phyloP scores from a whole-genome alignment of 2,329 filamentous ascomycete genomes.

The Diaporthe aspalathi region DNA sequence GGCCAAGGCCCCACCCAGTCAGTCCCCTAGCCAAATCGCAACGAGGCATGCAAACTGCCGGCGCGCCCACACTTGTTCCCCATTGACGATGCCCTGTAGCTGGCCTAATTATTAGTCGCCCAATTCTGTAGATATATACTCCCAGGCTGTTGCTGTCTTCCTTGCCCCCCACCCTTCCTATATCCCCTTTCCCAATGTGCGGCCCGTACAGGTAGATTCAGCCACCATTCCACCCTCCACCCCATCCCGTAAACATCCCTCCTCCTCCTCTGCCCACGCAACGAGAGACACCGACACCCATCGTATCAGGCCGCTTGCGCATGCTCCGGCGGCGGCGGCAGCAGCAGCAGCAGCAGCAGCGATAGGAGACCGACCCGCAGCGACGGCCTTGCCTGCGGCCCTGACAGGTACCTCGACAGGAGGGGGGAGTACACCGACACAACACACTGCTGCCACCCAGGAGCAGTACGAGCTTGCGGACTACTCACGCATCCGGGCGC shows the following conservation, averaged over 20 bases:
- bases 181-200: slow-evolving; percentile 20
- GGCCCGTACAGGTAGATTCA: slow-evolving; percentile 36
- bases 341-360: slow-evolving; percentile 22
- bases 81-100: slow-evolving; percentile 18
- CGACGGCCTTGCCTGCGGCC: slow-evolving; percentile 29
- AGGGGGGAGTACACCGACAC: slow-evolving; percentile 34
- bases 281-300: slow-evolving; percentile 22
- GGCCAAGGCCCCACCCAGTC: slow-evolving; percentile 17
- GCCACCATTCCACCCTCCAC: slow-evolving; percentile 36
- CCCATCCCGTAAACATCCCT: slow-evolving; percentile 26
- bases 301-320: slow-evolving; percentile 10
- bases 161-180: background rate
- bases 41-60: slow-evolving; percentile 12
- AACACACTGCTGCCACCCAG: slow-evolving; percentile 20
- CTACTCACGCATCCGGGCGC: slow-evolving; percentile 50
- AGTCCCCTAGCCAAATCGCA: slow-evolving; percentile 26
- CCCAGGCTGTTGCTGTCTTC: background rate
- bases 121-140: slow-evolving; percentile 18
- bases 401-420: slow-evolving; percentile 36
- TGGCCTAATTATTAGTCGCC: slow-evolving; percentile 14
- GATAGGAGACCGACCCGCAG: slow-evolving; percentile 19
- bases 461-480: slow-evolving; percentile 56
- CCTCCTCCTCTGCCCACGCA: slow-evolving; percentile 38
- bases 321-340: slow-evolving; percentile 13
- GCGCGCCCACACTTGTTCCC: slow-evolving; percentile 21